These are phyloP conservation scores for Colletotrichum liriopes DNA, from an alignment of 2,329 filamentous ascomycete species.

Conservation along the genomic window DNA sequence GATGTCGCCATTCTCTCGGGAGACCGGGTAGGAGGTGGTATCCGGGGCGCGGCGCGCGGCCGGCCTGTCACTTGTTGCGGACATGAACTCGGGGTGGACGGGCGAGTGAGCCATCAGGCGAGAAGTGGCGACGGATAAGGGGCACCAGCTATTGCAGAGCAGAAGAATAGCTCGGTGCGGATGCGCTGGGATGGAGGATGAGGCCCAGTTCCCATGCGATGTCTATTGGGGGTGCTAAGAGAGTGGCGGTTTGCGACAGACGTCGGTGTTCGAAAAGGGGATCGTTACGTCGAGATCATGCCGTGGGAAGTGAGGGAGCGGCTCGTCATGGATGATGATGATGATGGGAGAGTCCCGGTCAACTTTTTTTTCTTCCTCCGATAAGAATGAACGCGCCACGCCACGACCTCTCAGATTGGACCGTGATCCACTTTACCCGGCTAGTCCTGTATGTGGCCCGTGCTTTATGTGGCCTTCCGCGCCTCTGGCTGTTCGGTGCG, in stretches of 20 bases:
- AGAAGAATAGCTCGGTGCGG: background rate
- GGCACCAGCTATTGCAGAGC: background rate
- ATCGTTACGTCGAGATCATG: conserved; percentile 24
- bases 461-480: background rate
- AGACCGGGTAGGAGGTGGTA: conserved; percentile 50
- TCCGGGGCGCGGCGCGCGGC: conserved; percentile 30
- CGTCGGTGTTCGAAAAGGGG: background rate
- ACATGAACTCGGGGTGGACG: conserved; percentile 47
- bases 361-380: conserved; percentile 41
- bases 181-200: background rate
- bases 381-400: conserved; percentile 29
- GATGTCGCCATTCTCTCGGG: conserved; percentile 73
- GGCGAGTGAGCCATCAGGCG: conserved; percentile 53
- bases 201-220: background rate
- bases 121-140: conserved; percentile 7
- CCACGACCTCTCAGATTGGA: conserved; percentile 28
- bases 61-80: conserved; percentile 51
- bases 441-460: conserved; percentile 1
- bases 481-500: background rate
- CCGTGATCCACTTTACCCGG: conserved; percentile 20
- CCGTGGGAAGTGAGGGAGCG: conserved; percentile 11
- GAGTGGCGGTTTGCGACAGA: background rate
- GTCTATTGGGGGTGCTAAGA: background rate
- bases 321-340: conserved; percentile 25
- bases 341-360: conserved; percentile 15